phyloP scores from a whole-genome alignment of 345 rosid species.

The Noccaea caerulescens region DNA sequence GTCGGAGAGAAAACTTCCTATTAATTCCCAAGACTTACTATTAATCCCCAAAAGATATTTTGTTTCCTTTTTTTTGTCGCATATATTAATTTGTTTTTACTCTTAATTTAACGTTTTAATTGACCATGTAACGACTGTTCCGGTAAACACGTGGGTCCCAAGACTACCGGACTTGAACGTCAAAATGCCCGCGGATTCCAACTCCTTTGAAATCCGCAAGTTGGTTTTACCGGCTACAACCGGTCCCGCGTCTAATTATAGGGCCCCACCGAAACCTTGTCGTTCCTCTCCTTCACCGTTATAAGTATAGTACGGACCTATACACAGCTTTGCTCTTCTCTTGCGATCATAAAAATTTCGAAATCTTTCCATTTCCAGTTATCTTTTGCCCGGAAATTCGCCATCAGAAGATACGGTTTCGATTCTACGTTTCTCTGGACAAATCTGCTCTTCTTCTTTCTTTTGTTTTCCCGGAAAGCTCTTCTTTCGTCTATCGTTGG shows the following conservation, averaged over 20 bases:
- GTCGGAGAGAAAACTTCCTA: too few relatives aligned
- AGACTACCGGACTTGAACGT: neutral
- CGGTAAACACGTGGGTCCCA: conserved; percentile 33
- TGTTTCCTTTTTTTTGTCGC: conserved; percentile 4
- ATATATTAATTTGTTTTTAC: neutral
- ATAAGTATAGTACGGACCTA: conserved; percentile 4
- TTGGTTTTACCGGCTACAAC: conserved; percentile 22
- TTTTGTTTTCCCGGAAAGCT: too few relatives aligned
- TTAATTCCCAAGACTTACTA: neutral
- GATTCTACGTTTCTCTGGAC: too few relatives aligned
- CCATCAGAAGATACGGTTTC: neutral
- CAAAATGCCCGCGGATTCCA: neutral
- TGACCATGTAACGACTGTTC: conserved; percentile 31
- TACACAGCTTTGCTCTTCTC: neutral
- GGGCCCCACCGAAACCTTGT: conserved; percentile 11
- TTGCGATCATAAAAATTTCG: neutral
- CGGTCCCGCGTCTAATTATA: conserved; percentile 7
- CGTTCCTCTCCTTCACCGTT: conserved; percentile 9
- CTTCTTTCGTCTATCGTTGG: neutral
- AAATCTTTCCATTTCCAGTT: conserved; percentile 3
- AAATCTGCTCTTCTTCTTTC: neutral
- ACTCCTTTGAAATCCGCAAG: conserved; percentile 1
- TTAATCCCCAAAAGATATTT: neutral
- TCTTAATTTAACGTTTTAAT: neutral
- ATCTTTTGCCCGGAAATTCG: neutral